Evolutionary conservation across 306 rosid species (phyloP).

Genomic region (Quercus bicolor): DNA sequence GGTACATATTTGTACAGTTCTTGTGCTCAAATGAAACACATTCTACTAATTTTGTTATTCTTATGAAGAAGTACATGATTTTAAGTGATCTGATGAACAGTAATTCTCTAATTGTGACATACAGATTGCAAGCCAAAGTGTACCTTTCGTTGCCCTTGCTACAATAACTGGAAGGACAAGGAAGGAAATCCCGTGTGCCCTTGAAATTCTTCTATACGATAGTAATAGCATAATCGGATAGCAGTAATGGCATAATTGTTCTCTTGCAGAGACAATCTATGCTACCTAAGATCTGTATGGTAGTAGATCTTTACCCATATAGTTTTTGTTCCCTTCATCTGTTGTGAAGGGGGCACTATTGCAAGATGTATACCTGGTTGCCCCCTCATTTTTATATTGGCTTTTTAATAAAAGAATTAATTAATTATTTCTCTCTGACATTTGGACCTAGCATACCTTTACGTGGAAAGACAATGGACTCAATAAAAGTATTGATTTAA

Average conservation of each 20-base stretch:
- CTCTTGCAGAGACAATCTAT: background rate
- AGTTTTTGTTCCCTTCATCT: background rate
- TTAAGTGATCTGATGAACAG: background rate
- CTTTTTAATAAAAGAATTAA: no score
- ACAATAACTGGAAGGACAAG: constrained; percentile 91
- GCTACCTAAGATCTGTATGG: no score
- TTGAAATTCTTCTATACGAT: constrained; percentile 14
- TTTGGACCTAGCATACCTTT: no score
- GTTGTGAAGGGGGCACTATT: background rate
- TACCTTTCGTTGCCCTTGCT: constrained; percentile 73
- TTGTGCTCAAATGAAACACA: background rate
- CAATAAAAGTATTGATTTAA: no score
- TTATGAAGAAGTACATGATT: background rate
- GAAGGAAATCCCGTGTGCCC: constrained; percentile 97
- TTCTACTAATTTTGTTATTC: background rate
- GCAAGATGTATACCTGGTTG: no score
- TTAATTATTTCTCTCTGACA: no score
- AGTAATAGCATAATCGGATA: background rate
- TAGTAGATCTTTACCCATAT: background rate
- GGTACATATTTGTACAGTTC: constrained; percentile 25
- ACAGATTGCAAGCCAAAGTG: constrained; percentile 72
- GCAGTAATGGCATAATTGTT: background rate
- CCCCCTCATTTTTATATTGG: background rate
- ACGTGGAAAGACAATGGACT: no score
- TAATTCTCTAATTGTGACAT: background rate